Percentiles rank a stretch among this genome's conserved stretches.
These are phyloP conservation scores for Nitzschia sp. DNA, from an alignment of 108 stramenopile genomes.

Conservation along the genomic window DNA sequence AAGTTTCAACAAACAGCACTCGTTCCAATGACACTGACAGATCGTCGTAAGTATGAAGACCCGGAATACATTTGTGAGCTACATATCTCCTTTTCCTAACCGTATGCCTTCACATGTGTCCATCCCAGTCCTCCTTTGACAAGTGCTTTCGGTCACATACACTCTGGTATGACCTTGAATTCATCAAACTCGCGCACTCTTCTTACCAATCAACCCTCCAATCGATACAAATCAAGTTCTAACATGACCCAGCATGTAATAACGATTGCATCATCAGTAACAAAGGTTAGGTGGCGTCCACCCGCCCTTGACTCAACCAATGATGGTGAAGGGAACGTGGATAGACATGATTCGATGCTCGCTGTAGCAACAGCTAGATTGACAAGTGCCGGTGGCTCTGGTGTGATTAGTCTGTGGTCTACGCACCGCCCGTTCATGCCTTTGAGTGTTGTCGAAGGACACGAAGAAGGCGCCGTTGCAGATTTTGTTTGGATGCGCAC, in stretches of 20 bases:
- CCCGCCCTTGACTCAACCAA: slow-evolving; percentile 28
- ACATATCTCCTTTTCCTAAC: too few relatives aligned
- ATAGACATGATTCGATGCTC: slow-evolving; percentile 74
- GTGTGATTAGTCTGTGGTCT: slow-evolving; percentile 69
- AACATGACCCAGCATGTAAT: slow-evolving; percentile 39
- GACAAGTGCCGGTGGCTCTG: slow-evolving; percentile 75
- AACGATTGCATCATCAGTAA: slow-evolving; percentile 66
- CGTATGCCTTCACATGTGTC: too few relatives aligned
- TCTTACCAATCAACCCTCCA: not conserved
- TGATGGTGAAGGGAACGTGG: slow-evolving; percentile 13
- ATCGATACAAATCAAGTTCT: slow-evolving; percentile 14
- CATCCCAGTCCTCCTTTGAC: not conserved
- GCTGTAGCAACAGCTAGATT: slow-evolving; percentile 82
- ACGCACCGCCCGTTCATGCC: slow-evolving; percentile 74
- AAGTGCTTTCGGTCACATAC: not conserved
- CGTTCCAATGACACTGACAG: slow-evolving; percentile 50
- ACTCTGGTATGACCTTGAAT: not conserved
- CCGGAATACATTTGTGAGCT: too few relatives aligned
- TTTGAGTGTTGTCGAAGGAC: slow-evolving; percentile 73
- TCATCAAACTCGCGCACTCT: not conserved
- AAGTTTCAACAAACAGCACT: slow-evolving; percentile 10
- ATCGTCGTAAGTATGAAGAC: slow-evolving; percentile 24
- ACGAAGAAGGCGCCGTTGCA: slow-evolving; percentile 69
- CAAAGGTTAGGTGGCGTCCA: slow-evolving; percentile 73
- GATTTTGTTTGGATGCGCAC: slow-evolving; percentile 76